Conservation (phyloP, 345 rosid genomes). For the Camelina neglecta region DNA sequence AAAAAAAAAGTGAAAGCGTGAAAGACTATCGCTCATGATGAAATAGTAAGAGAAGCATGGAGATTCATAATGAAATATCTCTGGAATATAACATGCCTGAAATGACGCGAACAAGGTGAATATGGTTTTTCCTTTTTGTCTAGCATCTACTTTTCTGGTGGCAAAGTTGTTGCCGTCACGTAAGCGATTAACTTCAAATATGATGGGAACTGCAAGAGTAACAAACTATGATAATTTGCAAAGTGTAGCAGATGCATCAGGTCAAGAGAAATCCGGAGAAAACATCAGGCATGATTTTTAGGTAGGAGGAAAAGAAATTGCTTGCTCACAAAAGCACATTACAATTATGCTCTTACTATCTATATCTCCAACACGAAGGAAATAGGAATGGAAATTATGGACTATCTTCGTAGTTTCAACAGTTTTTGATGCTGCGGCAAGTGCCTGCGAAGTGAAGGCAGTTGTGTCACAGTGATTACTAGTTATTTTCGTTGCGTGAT, state of each 20-base stretch:
- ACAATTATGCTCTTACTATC: constrained; percentile 58
- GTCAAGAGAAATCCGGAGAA: neutral
- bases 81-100: constrained; percentile 53
- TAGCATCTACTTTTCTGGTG: constrained; percentile 84
- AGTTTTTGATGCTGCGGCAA: constrained; percentile 93
- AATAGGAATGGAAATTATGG: constrained; percentile 87
- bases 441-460: constrained; percentile 60
- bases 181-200: constrained; percentile 69
- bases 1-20: neutral
- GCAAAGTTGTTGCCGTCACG: constrained; percentile 88
- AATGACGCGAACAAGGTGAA: constrained; percentile 86
- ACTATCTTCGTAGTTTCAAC: constrained; percentile 74
- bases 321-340: constrained; percentile 20
- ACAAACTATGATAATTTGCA: constrained; percentile 12
- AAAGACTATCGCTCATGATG: neutral
- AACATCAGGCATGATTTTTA: neutral
- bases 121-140: constrained; percentile 74
- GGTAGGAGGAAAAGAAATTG: neutral
- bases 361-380: constrained; percentile 85
- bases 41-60: neutral
- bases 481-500: constrained; percentile 6
- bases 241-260: constrained; percentile 1
- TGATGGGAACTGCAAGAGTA: constrained; percentile 72
- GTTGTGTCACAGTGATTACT: constrained; percentile 28
- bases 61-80: neutral